Percentiles rank a stretch among this genome's conserved stretches.
Evolutionary conservation across 257 asterid genomes (phyloP).

Genomic region (Nicotiana sylvestris): DNA sequence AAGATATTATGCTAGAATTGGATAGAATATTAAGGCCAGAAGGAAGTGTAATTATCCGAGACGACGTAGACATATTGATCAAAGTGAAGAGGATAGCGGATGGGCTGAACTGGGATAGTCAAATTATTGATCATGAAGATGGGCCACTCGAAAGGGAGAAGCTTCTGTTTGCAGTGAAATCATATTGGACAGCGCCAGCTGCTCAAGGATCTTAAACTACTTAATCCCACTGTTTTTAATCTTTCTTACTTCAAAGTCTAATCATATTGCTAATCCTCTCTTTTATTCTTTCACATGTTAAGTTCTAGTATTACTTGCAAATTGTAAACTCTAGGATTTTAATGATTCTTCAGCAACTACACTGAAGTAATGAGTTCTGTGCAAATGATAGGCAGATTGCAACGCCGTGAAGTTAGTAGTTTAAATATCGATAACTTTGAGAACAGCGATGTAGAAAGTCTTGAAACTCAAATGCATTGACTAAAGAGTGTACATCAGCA

Average conservation of each 20-base stretch:
- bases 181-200: conserved; percentile 71
- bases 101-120: conserved; percentile 73
- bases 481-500: neutral
- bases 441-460: neutral
- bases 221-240: neutral
- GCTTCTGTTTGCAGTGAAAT: conserved; percentile 69
- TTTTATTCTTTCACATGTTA: neutral
- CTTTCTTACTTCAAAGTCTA: neutral
- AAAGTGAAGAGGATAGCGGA: conserved; percentile 68
- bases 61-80: conserved; percentile 58
- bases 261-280: neutral
- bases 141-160: conserved; percentile 77
- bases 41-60: conserved; percentile 75
- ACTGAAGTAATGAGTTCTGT: neutral
- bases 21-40: conserved; percentile 79
- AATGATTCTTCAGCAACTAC: neutral
- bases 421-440: neutral
- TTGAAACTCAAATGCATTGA: neutral
- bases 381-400: neutral
- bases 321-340: conserved; percentile 3
- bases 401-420: neutral
- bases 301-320: neutral
- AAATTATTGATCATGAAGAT: conserved; percentile 79
- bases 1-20: conserved; percentile 68
- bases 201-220: conserved; percentile 11